phyloP scores from a whole-genome alignment of 192 early-diverging fungal species.

The Coemansia javaensis region DNA sequence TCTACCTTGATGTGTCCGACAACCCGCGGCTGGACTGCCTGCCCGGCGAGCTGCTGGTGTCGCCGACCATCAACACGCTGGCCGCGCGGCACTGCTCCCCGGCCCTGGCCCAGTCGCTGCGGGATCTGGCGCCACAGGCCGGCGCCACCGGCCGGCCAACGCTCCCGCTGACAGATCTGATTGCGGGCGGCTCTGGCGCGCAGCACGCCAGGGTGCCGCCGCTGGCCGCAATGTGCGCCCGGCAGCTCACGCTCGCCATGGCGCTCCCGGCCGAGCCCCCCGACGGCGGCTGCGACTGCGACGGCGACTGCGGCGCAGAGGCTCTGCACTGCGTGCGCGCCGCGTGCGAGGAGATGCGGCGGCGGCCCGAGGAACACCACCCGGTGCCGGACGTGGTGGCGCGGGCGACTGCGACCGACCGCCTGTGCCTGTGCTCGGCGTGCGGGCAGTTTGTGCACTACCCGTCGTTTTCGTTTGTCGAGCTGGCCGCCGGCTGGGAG shows the following conservation, averaged over 20 bases:
- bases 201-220: conserved; percentile 5
- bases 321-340: background rate
- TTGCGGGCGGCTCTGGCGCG: background rate
- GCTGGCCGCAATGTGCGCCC: conserved; percentile 15
- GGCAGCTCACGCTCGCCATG: conserved; percentile 4
- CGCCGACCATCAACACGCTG: conserved; percentile 29
- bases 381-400: conserved; percentile 10
- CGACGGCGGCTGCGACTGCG: no score
- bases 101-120: background rate
- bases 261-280: background rate
- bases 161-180: background rate
- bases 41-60: conserved; percentile 23
- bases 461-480: conserved; percentile 14
- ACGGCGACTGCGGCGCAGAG: background rate
- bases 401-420: conserved; percentile 3
- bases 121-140: background rate
- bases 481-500: conserved; percentile 1
- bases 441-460: conserved; percentile 20
- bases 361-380: conserved; percentile 14
- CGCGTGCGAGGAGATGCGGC: conserved; percentile 21
- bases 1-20: conserved; percentile 43
- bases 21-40: conserved; percentile 11
- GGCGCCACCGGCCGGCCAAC: background rate
- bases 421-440: conserved; percentile 15
- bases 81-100: conserved; percentile 23